Evolutionary conservation across 2,329 filamentous ascomycete species (phyloP), one percentile per base, ranked within the genome.

Genomic region (Alternaria gaisen): DNA sequence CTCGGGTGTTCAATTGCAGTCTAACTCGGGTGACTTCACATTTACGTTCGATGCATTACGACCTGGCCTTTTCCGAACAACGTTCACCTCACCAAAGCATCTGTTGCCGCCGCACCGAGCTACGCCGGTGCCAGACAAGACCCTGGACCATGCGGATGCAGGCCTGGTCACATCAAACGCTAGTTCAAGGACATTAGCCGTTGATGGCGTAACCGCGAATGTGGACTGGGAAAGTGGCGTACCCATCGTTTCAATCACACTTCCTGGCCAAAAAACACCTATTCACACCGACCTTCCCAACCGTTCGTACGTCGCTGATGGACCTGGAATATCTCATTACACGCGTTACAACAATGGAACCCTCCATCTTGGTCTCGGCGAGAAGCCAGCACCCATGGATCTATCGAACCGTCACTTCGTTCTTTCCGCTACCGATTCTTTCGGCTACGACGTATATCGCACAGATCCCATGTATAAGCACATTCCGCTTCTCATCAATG

Each of bases 391-490:
- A 0, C 90, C 90, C 0, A 91, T 92, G 88, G 87, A 92, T 69
- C 82, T 93, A 1, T 88, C 85, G 0, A 88, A 88, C 32, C 84
- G 90, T 0, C 82, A 86, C 26, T 92, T 92, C 73, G 83, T 85
- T 26, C 80, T 92, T 14, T 87, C 88, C 0, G 89, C 88, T 2
- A 91, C 88, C 0, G 90, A 92, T 74, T 89, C 86, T 38, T 92
- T 92, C 67, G 89, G 90, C 3, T 92, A 93, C 70, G 89, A 92
- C 67, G 85, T 88, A 4, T 87, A 91, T 72, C 84, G 85, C 10
- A 90, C 89, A 3, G 90, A 92, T 73, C 90, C 90, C 0, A 81
- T 92, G 55, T 92, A 92, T 80, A 92, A 93, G 78, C 88, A 92
- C 69, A 90, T 92, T 40, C 90, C 90, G 0, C 82, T 92, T 0